Evolutionary conservation across 140 eudicot species (phyloP).

Genomic region (Anethum foeniculum): DNA sequence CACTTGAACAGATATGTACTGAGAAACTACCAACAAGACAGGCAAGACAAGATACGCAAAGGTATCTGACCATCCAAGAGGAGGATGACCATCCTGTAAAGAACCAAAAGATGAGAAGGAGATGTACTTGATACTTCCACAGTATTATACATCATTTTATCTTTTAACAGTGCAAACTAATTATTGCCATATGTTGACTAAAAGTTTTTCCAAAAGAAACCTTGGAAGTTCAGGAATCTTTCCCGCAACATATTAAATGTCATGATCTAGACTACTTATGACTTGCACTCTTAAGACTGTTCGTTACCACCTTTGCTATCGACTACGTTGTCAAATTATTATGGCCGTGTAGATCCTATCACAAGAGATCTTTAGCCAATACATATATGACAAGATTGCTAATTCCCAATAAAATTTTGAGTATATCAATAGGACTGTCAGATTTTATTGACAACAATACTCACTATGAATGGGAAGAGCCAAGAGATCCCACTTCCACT

Average conservation of each 20-base stretch:
- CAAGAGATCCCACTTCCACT: constrained; percentile 92
- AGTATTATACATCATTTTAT: background rate
- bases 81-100: constrained; percentile 89
- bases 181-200: background rate
- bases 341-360: background rate
- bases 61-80: constrained; percentile 96
- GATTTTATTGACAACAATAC: constrained; percentile 10
- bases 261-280: background rate
- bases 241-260: background rate
- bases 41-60: constrained; percentile 94
- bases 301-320: background rate
- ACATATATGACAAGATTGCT: background rate
- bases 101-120: constrained; percentile 7
- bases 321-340: background rate
- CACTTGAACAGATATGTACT: constrained; percentile 76
- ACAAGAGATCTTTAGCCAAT: background rate
- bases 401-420: background rate
- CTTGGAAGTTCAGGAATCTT: background rate
- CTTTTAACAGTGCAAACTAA: background rate
- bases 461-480: constrained; percentile 92
- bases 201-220: background rate
- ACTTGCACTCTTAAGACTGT: background rate
- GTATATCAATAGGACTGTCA: background rate
- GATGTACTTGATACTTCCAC: background rate
- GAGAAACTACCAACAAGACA: constrained; percentile 61